Percentiles rank a stretch among this genome's conserved stretches.
These are phyloP conservation scores for Aspergillus hancockii DNA, from an alignment of 495 filamentous ascomycete genomes.

Conservation along the genomic window DNA sequence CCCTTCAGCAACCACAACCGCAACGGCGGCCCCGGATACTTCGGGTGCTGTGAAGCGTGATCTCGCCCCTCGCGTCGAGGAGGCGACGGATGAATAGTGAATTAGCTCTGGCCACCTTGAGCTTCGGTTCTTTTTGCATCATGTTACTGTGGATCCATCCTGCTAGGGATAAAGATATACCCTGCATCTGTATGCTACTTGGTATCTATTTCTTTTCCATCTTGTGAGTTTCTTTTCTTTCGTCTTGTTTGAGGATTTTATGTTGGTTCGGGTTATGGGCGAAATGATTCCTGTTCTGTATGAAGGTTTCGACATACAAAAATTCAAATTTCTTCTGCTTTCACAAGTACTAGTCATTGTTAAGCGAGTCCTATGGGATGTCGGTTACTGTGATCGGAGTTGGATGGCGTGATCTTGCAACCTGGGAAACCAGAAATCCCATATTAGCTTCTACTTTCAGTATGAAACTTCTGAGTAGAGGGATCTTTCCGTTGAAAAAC, in stretches of 20 bases:
- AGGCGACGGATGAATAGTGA: constrained; percentile 58
- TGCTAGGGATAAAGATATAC: not conserved
- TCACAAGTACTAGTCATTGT: not conserved
- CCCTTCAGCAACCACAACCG: constrained; percentile 60
- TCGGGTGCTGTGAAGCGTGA: constrained; percentile 51
- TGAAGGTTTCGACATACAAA: constrained; percentile 2
- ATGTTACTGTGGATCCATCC: not conserved
- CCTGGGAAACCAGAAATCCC: no score
- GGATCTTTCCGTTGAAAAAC: no score
- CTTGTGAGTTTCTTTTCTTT: not conserved
- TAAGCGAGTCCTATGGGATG: not conserved
- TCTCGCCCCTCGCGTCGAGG: constrained; percentile 64
- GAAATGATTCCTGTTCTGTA: not conserved
- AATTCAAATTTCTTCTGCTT: not conserved
- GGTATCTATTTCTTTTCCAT: not conserved
- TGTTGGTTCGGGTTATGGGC: constrained; percentile 1
- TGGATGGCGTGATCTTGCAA: no score
- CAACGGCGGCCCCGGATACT: constrained; percentile 53
- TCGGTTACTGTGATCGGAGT: no score
- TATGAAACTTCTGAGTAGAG: no score
- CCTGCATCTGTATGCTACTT: not conserved
- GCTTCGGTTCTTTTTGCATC: constrained; percentile 1
- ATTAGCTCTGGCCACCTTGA: not conserved
- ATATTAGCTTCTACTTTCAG: no score
- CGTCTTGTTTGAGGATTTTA: not conserved